Conservation (phyloP, 78 protist genomes). For the Speleostelium caveatum region DNA sequence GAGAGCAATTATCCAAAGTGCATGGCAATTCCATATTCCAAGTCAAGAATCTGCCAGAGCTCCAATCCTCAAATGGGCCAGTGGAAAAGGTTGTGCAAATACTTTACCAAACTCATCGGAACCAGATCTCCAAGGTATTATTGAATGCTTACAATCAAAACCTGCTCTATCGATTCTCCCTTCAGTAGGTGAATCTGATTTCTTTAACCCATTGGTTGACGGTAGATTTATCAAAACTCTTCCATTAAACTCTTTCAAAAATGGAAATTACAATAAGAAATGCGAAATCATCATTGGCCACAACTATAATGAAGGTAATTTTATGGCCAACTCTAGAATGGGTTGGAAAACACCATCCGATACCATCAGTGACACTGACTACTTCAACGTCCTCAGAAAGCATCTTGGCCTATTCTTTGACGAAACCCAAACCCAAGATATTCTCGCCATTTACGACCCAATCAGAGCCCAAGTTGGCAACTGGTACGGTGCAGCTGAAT, state of each 20-base stretch:
- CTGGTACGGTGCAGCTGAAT: constrained; percentile 64
- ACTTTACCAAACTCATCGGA: neutral
- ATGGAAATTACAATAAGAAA: constrained; percentile 40
- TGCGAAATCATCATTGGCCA: constrained; percentile 73
- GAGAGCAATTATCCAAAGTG: constrained; percentile 53
- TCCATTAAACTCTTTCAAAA: constrained; percentile 19
- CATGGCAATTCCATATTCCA: constrained; percentile 73
- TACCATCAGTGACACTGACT: constrained; percentile 38
- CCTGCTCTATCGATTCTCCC: constrained; percentile 25
- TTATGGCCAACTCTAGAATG: constrained; percentile 58
- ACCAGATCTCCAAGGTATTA: constrained; percentile 44
- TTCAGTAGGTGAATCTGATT: constrained; percentile 47
- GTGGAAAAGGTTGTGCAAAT: constrained; percentile 22
- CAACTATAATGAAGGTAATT: constrained; percentile 79
- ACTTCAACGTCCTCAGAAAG: neutral
- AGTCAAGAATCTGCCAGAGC: constrained; percentile 15
- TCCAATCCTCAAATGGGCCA: constrained; percentile 7
- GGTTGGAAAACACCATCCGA: constrained; percentile 31
- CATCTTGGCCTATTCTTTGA: constrained; percentile 31
- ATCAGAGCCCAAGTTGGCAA: neutral
- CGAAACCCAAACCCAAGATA: neutral
- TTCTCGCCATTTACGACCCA: constrained; percentile 39
- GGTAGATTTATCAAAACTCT: constrained; percentile 16
- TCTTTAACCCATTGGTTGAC: constrained; percentile 76
- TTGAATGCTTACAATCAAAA: constrained; percentile 4